Evolutionary conservation across 257 asterid species (phyloP).

Genomic region (Galeopsis tetrahit): DNA sequence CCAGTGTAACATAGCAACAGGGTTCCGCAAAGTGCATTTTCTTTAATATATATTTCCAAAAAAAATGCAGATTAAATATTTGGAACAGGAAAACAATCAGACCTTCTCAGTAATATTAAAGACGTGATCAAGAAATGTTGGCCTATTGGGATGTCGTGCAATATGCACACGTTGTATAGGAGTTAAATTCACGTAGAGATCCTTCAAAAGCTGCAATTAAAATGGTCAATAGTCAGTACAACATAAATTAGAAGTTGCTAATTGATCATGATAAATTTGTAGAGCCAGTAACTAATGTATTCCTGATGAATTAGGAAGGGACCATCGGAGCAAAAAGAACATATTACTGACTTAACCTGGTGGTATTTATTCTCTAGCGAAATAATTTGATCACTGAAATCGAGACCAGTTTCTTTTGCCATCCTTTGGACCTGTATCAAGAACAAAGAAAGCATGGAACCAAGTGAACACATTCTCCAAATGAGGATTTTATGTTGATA

Average conservation of each 20-base stretch:
- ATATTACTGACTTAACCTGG: conserved; percentile 58
- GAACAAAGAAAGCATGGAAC: conserved; percentile 16
- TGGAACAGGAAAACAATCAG: conserved; percentile 20
- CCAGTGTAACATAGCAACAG: background rate
- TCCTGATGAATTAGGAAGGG: conserved; percentile 6
- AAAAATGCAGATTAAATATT: background rate
- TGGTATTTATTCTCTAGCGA: conserved; percentile 76
- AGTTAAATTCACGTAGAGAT: conserved; percentile 72
- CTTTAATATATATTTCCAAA: background rate
- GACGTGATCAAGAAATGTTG: conserved; percentile 89
- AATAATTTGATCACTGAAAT: conserved; percentile 77
- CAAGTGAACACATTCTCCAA: conserved; percentile 12
- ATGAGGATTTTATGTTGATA: background rate
- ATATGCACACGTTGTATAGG: conserved; percentile 86
- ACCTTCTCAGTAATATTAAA: conserved; percentile 90
- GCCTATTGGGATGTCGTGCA: conserved; percentile 91
- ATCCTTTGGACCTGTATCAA: conserved; percentile 74
- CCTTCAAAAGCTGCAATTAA: conserved; percentile 72
- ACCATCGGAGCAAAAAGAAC: conserved; percentile 1
- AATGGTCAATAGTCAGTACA: conserved; percentile 20
- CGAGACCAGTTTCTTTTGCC: conserved; percentile 92
- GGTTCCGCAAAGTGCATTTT: background rate
- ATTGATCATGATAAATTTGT: conserved; percentile 11
- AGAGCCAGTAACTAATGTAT: conserved; percentile 1
- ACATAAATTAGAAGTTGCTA: conserved; percentile 15